Conservation (phyloP, 352 stramenopile genomes). For the Globisporangium barbulae region DNA sequence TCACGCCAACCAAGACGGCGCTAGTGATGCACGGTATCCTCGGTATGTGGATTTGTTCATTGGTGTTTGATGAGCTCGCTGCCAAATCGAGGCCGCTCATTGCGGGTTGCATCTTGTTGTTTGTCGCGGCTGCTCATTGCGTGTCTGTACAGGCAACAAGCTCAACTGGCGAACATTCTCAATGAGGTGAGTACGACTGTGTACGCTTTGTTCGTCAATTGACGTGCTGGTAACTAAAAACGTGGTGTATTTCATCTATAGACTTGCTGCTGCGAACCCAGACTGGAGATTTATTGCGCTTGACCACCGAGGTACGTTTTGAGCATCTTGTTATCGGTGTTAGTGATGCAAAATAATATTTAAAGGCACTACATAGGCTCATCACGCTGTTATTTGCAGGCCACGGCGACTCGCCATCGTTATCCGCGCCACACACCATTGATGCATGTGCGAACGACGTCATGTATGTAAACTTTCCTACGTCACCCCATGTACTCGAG, state of each 20-base stretch:
- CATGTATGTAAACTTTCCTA: constrained; percentile 32
- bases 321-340: constrained; percentile 2
- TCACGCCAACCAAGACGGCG: constrained; percentile 54
- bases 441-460: constrained; percentile 66
- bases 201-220: not conserved
- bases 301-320: constrained; percentile 52
- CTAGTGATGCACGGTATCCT: constrained; percentile 82
- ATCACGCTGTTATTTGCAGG: constrained; percentile 22
- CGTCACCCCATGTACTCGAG: not conserved
- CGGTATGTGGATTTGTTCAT: constrained; percentile 26
- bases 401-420: constrained; percentile 73
- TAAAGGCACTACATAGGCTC: not conserved
- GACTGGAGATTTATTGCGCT: constrained; percentile 68
- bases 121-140: not conserved
- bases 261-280: constrained; percentile 54
- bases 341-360: no score
- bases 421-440: constrained; percentile 55
- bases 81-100: not conserved
- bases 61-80: no score
- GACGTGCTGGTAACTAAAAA: not conserved
- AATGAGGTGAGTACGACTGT: constrained; percentile 36
- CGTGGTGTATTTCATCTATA: constrained; percentile 12
- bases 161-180: constrained; percentile 84
- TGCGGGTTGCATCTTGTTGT: not conserved
- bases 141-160: constrained; percentile 58